These are phyloP conservation scores for Eucalyptus curtisii DNA, from an alignment of 345 rosid genomes.

Conservation along the genomic window DNA sequence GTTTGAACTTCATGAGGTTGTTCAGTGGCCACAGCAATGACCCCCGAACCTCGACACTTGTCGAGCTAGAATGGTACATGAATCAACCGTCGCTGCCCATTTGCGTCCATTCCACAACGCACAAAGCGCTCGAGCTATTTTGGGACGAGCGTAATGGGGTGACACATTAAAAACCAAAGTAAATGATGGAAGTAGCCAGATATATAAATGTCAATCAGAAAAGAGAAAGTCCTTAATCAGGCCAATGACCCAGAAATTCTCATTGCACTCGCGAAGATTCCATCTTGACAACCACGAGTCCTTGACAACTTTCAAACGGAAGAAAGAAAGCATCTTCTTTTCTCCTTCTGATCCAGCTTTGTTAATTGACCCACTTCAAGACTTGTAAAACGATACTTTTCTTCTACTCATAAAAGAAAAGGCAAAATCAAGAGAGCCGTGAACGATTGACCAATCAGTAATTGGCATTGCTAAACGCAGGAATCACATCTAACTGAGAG, in stretches of 20 bases:
- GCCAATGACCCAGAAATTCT: background rate
- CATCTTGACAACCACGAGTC: background rate
- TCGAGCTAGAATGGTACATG: background rate
- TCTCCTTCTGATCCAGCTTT: background rate
- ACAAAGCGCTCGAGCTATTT: background rate
- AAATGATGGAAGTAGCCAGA: background rate
- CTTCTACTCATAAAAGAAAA: background rate
- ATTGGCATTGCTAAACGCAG: background rate
- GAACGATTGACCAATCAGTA: background rate
- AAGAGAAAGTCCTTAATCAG: background rate
- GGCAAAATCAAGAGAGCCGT: background rate
- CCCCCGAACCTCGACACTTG: accelerated
- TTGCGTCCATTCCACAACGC: background rate
- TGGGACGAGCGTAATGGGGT: background rate
- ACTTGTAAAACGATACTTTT: background rate
- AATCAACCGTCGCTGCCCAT: background rate
- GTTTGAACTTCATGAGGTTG: background rate
- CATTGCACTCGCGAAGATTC: background rate
- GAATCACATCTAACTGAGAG: background rate
- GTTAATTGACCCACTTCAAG: background rate
- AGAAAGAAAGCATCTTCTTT: background rate
- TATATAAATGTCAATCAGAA: background rate
- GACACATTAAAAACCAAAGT: background rate
- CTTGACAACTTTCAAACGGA: background rate
- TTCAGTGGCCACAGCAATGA: background rate